Evolutionary conservation across 345 rosid species (phyloP).

Genomic region (Aquilaria malaccensis): DNA sequence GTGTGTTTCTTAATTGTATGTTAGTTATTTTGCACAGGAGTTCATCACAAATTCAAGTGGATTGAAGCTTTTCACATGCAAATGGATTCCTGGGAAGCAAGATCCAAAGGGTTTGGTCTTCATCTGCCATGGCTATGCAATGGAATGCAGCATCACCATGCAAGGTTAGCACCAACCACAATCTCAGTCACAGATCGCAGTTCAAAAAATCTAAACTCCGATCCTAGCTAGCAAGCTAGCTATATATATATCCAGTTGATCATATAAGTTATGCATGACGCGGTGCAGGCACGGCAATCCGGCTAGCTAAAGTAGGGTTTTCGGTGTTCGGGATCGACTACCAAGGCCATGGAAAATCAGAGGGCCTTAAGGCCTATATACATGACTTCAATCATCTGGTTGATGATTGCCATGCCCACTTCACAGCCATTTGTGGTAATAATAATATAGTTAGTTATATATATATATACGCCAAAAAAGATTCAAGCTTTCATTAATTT

Average conservation of each 20-base stretch:
- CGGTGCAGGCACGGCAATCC: constrained; percentile 51
- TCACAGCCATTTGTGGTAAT: constrained; percentile 45
- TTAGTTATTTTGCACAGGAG: constrained; percentile 26
- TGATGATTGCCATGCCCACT: constrained; percentile 52
- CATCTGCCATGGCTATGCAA: constrained; percentile 76
- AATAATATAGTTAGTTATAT: too few species aligned
- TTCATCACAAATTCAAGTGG: constrained; percentile 48
- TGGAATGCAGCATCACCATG: constrained; percentile 92
- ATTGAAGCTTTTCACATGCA: constrained; percentile 60
- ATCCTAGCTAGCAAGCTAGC: too few species aligned
- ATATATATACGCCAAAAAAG: too few species aligned
- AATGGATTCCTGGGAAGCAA: constrained; percentile 48
- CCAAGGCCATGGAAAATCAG: constrained; percentile 82
- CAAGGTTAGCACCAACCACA: constrained; percentile 28
- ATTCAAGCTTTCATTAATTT: too few species aligned
- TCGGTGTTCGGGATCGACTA: constrained; percentile 69
- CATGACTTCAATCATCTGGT: constrained; percentile 42
- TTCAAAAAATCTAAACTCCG: too few species aligned
- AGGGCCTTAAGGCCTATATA: constrained; percentile 41
- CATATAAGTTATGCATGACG: not conserved
- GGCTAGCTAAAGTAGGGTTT: constrained; percentile 52
- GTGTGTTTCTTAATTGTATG: not conserved
- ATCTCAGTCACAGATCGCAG: not conserved
- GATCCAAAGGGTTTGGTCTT: constrained; percentile 62
- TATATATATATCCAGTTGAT: not conserved